Base-by-base conservation (phyloP, 257 asterid species). In the Fraxinus excelsior region DNA sequence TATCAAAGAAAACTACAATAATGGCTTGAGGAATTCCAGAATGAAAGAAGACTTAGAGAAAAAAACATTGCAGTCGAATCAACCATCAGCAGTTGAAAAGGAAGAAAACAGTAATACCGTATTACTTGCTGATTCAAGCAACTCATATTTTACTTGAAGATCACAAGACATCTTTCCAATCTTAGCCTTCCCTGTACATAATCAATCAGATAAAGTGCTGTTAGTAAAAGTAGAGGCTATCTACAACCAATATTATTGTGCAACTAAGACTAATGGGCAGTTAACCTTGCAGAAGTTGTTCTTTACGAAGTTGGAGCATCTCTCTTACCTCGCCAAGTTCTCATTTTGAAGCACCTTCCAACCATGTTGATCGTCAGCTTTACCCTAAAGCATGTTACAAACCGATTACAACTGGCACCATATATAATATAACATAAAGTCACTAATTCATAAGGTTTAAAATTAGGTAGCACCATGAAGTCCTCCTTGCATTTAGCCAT, bases 331-430 rank as follows among this genome's bases (percentile, higher is more conserved):
- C 5, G 87, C 82, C 76, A 96, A 80, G 76, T 91, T 96, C 88
- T 96, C 99, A 75, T 89, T 86, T 77, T 90, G 92, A 71, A 87
- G 93, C 79, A 93, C 90, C 81, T 91, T 85, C 97, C 95, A 96
- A 83, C 92, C 89, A 67, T 85, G 89, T 85, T 96, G 99, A 88
- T 96, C 98, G 83, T 96, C 97, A 62, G 98, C 97, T 88, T 90
- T 93, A 64, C 99, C 94, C 99, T 96, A 81, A 76, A 14, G 74
- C 68, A 44, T 25, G 80, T 23, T 58, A 42, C 21, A 72, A 56
- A 74, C 7, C n/a, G 35, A 40, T 58, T 19, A 58, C 34, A 26
- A 56, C 16, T n/a, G 72, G 72, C 19, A 62, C 5, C 29, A 60
- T 60, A 60, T 9, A 60, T 23, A 21, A 60, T 60, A 18, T 1